Evolutionary conservation across 805 yeast species (phyloP), one percentile per base, ranked within the genome.

Genomic region (Hyphopichia homilentoma): DNA sequence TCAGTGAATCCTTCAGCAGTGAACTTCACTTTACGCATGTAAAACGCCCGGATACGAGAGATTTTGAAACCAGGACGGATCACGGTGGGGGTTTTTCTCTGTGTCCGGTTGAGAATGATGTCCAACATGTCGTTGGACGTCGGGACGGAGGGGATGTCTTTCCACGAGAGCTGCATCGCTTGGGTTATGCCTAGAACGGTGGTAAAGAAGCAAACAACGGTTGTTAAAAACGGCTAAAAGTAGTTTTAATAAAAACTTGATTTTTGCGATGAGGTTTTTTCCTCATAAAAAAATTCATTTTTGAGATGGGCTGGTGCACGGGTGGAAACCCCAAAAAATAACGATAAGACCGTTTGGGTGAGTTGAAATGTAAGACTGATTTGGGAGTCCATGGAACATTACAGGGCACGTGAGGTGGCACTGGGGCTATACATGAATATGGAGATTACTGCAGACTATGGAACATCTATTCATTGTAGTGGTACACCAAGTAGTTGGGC

Each of bases 51-150:
- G 52, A 93, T 93, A 73, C 99, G 87, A 51, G 93, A 83, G 59
- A 93, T 90, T 57, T 85, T 83, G 72, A 89, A 93, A 37, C 97
- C 97, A 13, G 96, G 84, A 61, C 98, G 81, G 48, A 93, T 84
- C 35, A 93, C 97, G n/a, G 98, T 93, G 38, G 98, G 98, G 5
- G 98, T 93, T 68, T 93, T 93, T 68, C 99, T 81, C 70, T 93
- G 99, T 1, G 99, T 93, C 57, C 97, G 77, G 73, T 93, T 93
- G 45, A 93, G 83, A 42, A 93, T 95, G 44, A 93, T 86, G 65
- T 93, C 99, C 78, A 93, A 73, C 74, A 89, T 73, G 65, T 93
- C 97, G 61, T 84, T 87, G 52, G 95, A 70, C 45, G 81, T 81
- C 29, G 97, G 94, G 45, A 90, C 96, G 30, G 95, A 81, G 15